Conservation (phyloP, 192 early-diverging fungal genomes). For the Umbelopsis sp. region DNA sequence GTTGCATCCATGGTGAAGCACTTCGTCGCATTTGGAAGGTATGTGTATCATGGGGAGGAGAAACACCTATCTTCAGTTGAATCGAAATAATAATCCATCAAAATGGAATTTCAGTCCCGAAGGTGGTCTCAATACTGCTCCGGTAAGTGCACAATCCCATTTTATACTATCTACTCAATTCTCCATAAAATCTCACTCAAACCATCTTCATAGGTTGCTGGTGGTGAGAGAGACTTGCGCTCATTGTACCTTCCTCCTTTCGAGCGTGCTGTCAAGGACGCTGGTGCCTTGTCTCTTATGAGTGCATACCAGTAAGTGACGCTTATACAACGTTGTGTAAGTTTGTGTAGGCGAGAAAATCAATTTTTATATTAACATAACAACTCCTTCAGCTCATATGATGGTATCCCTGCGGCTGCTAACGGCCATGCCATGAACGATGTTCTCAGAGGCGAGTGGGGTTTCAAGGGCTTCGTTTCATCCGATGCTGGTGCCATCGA, state of each 20-base stretch:
- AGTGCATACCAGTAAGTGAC: conserved; percentile 9
- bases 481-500: conserved; percentile 19
- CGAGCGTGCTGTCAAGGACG: conserved; percentile 12
- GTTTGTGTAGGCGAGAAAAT: neutral
- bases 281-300: conserved; percentile 10
- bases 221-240: conserved; percentile 23
- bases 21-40: conserved; percentile 13
- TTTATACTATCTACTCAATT: neutral
- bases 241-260: conserved; percentile 20
- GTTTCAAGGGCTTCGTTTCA: neutral
- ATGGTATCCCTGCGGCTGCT: conserved; percentile 12
- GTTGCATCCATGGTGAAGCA: conserved; percentile 18
- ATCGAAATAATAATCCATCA: neutral
- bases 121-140: conserved; percentile 9
- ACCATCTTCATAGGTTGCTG: neutral
- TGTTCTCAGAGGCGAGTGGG: conserved; percentile 15
- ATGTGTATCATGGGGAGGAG: neutral
- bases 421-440: conserved; percentile 11
- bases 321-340: neutral
- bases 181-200: neutral
- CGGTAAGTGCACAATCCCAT: neutral
- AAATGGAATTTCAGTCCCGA: neutral
- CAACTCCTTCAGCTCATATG: neutral
- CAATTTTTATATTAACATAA: neutral
- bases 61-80: neutral